Evolutionary conservation across 768 basidiomycete species (phyloP).

Genomic region (Hypholoma fasciculare): DNA sequence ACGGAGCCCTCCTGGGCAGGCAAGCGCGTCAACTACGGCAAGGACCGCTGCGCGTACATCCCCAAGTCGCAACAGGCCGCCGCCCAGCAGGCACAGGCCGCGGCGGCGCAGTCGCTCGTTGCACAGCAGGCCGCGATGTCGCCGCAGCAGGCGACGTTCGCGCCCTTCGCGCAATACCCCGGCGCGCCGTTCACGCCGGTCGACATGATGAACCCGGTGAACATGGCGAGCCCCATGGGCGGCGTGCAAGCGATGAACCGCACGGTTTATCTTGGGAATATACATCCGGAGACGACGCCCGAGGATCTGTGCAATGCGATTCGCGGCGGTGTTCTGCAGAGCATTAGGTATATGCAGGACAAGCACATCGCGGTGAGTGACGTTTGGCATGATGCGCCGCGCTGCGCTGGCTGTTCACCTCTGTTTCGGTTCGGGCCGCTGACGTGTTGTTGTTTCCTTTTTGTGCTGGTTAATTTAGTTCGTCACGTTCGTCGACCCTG

Average conservation of each 20-base stretch:
- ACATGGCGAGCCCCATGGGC: slow-evolving; percentile 30
- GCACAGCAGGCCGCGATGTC: slow-evolving; percentile 52
- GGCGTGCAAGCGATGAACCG: slow-evolving; percentile 70
- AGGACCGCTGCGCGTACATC: slow-evolving; percentile 97
- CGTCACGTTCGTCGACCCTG: slow-evolving; percentile 93
- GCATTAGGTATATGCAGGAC: slow-evolving; percentile 93
- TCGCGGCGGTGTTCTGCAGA: slow-evolving; percentile 94
- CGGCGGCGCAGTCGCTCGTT: slow-evolving; percentile 71
- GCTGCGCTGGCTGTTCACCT: neutral
- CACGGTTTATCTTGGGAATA: slow-evolving; percentile 94
- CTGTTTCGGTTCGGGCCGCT: neutral
- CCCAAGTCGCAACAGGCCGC: slow-evolving; percentile 94
- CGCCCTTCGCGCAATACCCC: slow-evolving; percentile 51
- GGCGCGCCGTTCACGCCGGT: slow-evolving; percentile 48
- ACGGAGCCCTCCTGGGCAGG: slow-evolving; percentile 93
- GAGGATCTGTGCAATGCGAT: slow-evolving; percentile 97
- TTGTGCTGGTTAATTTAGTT: slow-evolving; percentile 51
- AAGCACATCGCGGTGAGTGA: slow-evolving; percentile 90
- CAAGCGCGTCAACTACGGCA: slow-evolving; percentile 97
- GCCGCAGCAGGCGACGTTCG: slow-evolving; percentile 34
- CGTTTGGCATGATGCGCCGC: too few relatives aligned
- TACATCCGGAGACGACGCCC: slow-evolving; percentile 92
- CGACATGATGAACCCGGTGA: slow-evolving; percentile 36
- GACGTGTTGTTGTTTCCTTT: slow-evolving; percentile 6
- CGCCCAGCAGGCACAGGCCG: slow-evolving; percentile 83